Evolutionary conservation across 805 yeast species (phyloP), one percentile per base, ranked within the genome.

Genomic region (Monosporozyma siamensis): DNA sequence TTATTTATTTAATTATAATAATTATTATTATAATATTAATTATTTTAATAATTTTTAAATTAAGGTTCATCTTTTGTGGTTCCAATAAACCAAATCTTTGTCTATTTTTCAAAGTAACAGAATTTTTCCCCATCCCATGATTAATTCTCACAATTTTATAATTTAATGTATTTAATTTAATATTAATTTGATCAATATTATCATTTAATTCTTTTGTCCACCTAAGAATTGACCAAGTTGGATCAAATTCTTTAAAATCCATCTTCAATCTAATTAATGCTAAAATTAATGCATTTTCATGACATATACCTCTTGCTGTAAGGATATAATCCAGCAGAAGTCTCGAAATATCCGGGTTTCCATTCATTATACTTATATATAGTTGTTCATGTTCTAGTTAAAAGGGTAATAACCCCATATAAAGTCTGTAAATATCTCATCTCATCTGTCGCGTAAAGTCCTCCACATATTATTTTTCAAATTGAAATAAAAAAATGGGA

Each of bases 101-200:
- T 44, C 40, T 44, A 6, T 42, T 37, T 22, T 40, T 38, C 9
- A 34, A n/a, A 6, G 43, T 29, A 4, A 54, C 51, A 10, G 40
- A 41, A 14, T 38, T 41, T 40, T 44, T 51, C 4, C 65, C 65
- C 29, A 51, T 26, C 1, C 55, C 56, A 30, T 52, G 59, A 21
- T 44, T 48, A 2, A 48, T 43, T 37, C 45, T 45, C 3, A 50
- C 42, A 10, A 60, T 45, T 37, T 52, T 57, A 29, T 49, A 57
- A 15, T 45, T 42, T 37, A 60, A 27, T 4, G 45, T 46, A 40
- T 44, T 50, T 26, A 58, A 41, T 39, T 49, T 53, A 9, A 58
- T 41, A 40, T 58, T 60, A 4, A 58, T 46, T 8, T 26, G 22
- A 24, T 49, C 45, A 37, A 55, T 46, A 15, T 46, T 39, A 9